Conservation (phyloP, 2,329 filamentous ascomycete genomes). For the Ophiostoma ips region DNA sequence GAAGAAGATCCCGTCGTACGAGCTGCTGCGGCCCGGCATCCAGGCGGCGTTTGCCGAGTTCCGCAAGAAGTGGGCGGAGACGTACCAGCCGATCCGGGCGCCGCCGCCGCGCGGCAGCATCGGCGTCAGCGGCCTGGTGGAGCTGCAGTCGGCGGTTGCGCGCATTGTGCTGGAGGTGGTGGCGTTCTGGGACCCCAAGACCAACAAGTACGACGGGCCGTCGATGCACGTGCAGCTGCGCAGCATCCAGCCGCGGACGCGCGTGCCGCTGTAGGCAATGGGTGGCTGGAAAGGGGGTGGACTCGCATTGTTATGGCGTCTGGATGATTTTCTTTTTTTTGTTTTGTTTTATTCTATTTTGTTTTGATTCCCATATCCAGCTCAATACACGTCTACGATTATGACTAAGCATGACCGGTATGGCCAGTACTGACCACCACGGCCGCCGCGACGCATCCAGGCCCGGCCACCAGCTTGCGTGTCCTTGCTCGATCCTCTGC, state of each 20-base stretch:
- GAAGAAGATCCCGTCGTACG: conserved; percentile 7
- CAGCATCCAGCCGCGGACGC: conserved; percentile 30
- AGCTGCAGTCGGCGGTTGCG: conserved; percentile 32
- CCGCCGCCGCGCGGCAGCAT: conserved; percentile 38
- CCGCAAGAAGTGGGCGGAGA: conserved; percentile 25
- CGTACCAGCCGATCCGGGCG: conserved; percentile 30
- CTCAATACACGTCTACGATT: no score
- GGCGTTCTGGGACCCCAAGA: conserved; percentile 43
- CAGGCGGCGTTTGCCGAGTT: conserved; percentile 23
- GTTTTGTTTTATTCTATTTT: not conserved
- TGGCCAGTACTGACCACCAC: no score
- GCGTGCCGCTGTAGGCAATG: conserved; percentile 13
- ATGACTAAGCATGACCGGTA: no score
- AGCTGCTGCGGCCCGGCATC: conserved; percentile 16
- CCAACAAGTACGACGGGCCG: conserved; percentile 27
- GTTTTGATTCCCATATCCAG: not conserved
- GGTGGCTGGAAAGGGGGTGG: not conserved
- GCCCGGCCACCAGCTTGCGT: no score
- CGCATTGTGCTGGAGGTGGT: conserved; percentile 36
- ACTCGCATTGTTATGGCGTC: not conserved
- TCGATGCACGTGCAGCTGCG: conserved; percentile 27
- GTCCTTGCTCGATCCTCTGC: no score
- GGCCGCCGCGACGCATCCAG: no score
- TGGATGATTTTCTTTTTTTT: not conserved
- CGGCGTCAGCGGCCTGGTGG: conserved; percentile 38